Conservation (phyloP, 1,284 basidiomycete species). For the Papiliotrema fonsecae region DNA sequence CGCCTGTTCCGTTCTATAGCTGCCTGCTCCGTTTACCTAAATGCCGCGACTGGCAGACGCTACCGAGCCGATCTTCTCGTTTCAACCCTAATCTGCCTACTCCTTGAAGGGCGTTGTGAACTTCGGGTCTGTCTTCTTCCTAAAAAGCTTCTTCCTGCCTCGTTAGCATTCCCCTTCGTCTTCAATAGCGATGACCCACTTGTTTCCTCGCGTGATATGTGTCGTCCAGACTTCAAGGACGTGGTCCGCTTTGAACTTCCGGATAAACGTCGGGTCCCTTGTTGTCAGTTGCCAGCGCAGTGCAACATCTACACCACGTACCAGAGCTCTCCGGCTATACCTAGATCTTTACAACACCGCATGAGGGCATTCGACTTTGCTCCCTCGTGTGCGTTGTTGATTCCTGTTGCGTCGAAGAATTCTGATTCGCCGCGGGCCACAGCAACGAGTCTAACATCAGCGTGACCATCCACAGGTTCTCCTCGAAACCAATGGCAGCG, state of each 20-base stretch:
- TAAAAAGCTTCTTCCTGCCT: conserved; percentile 79
- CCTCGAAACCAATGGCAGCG: too few species aligned
- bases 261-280: conserved; percentile 93
- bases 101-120: conserved; percentile 84
- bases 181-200: conserved; percentile 55
- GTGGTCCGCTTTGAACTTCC: conserved; percentile 81
- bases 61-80: too few species aligned
- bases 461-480: not conserved
- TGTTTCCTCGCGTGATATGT: conserved; percentile 75
- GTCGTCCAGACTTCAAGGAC: conserved; percentile 83
- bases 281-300: not conserved
- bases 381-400: conserved; percentile 90
- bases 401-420: conserved; percentile 86
- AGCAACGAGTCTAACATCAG: conserved; percentile 65
- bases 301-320: conserved; percentile 47
- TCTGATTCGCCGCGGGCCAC: conserved; percentile 95
- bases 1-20: too few species aligned
- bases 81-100: conserved; percentile 13
- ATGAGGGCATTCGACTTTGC: conserved; percentile 96
- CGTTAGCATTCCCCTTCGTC: conserved; percentile 7
- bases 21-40: too few species aligned
- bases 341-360: conserved; percentile 96
- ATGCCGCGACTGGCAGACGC: too few species aligned
- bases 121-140: conserved; percentile 72
- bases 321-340: conserved; percentile 95